Evolutionary conservation across 108 stramenopile genomes (phyloP).

Genomic region (Skeletonema menzelii): DNA sequence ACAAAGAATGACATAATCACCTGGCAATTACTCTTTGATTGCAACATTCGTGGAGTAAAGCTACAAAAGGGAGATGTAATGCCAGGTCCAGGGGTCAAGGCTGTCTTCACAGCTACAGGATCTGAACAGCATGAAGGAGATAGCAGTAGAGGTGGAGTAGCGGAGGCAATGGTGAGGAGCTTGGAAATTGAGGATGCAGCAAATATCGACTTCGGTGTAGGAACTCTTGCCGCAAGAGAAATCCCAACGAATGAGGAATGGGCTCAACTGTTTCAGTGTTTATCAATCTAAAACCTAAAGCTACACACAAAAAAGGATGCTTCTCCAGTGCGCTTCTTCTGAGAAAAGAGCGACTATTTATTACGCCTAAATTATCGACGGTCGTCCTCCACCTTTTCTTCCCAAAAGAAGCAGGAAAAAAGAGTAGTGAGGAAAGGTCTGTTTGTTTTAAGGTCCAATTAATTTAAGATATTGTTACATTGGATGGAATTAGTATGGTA

Average conservation of each 20-base stretch:
- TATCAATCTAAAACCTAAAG: constrained; percentile 4
- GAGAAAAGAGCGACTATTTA: too few species aligned
- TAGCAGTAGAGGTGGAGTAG: constrained; percentile 23
- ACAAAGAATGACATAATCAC: constrained; percentile 46
- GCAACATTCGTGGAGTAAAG: constrained; percentile 28
- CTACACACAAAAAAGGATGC: too few species aligned
- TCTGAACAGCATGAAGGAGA: constrained; percentile 35
- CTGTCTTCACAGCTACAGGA: constrained; percentile 41
- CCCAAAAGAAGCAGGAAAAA: too few species aligned
- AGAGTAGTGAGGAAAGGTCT: too few species aligned
- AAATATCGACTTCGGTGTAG: constrained; percentile 32
- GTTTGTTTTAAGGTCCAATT: too few species aligned
- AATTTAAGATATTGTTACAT: too few species aligned
- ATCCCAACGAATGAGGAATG: constrained; percentile 30
- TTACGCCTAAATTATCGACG: too few species aligned
- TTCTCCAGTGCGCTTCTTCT: too few species aligned
- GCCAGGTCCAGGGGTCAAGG: constrained; percentile 31
- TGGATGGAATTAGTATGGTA: too few species aligned
- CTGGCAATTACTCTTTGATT: constrained; percentile 50
- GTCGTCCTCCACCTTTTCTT: too few species aligned
- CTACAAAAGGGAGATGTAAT: constrained; percentile 37
- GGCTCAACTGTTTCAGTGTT: constrained; percentile 11
- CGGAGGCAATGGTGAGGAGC: constrained; percentile 36
- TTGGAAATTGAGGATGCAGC: constrained; percentile 14
- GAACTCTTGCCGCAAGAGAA: constrained; percentile 13